phyloP scores from a whole-genome alignment of 116 monocot genomes.

The Zostera marina region DNA sequence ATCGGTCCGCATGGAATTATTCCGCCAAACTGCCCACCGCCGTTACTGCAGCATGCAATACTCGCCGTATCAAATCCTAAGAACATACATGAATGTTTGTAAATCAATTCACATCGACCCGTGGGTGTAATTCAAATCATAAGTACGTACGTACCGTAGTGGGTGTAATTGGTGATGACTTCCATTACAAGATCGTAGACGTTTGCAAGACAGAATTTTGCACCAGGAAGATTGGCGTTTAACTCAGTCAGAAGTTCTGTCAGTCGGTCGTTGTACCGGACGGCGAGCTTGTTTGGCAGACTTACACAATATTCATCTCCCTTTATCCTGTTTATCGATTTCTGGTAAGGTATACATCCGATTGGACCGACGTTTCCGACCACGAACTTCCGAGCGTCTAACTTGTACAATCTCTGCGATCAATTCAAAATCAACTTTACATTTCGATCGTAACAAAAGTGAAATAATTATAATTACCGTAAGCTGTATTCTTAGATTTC shows the following conservation, averaged over 20 bases:
- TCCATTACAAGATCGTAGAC: conserved; percentile 79
- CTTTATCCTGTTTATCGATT: conserved; percentile 38
- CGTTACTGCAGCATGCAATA: conserved; percentile 59
- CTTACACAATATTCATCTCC: conserved; percentile 48
- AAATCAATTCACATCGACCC: no score
- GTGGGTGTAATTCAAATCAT: no score
- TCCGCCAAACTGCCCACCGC: conserved; percentile 51
- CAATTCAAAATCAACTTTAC: no score
- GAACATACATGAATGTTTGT: no score
- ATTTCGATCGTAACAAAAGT: no score
- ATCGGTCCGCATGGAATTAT: conserved; percentile 56
- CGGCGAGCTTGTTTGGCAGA: conserved; percentile 55
- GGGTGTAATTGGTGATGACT: conserved; percentile 42
- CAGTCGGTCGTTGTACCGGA: conserved; percentile 40
- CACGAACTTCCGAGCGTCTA: conserved; percentile 73
- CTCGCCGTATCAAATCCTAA: conserved; percentile 71
- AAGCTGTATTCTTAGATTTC: conserved; percentile 11
- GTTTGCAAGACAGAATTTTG: conserved; percentile 67
- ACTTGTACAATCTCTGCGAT: conserved; percentile 44
- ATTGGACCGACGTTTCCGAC: conserved; percentile 74
- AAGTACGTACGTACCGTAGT: conserved; percentile 32
- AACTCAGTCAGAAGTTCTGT: conserved; percentile 43
- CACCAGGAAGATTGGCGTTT: conserved; percentile 56
- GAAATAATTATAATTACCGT: neutral
- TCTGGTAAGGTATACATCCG: conserved; percentile 91